These are phyloP conservation scores for Leccinellum rugosiceps DNA, from an alignment of 768 basidiomycete genomes.

Conservation along the genomic window DNA sequence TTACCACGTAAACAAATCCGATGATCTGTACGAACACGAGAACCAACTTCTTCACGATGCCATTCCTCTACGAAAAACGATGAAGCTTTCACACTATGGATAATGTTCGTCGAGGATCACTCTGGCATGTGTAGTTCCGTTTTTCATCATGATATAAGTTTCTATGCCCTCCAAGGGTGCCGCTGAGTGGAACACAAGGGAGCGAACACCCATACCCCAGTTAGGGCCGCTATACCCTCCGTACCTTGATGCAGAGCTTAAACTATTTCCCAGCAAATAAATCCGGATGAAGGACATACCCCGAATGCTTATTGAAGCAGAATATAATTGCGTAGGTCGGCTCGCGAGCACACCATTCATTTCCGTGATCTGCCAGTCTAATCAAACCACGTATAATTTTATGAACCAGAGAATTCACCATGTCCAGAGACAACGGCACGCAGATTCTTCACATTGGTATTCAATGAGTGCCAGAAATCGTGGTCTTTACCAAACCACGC, in stretches of 20 bases:
- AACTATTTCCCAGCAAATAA: neutral
- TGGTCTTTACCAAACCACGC: constrained; percentile 44
- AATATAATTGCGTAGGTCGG: constrained; percentile 59
- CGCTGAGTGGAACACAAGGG: constrained; percentile 53
- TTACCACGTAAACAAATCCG: constrained; percentile 15
- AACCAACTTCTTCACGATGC: neutral
- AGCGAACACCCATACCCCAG: constrained; percentile 68
- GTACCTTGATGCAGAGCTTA: constrained; percentile 41
- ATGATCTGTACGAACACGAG: constrained; percentile 7
- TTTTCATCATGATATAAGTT: constrained; percentile 65
- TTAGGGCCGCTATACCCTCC: constrained; percentile 50
- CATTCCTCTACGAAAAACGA: too few species aligned
- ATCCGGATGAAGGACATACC: constrained; percentile 36
- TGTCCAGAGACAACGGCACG: constrained; percentile 71
- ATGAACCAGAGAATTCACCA: constrained; percentile 37
- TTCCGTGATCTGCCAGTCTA: constrained; percentile 56
- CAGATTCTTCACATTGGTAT: constrained; percentile 57
- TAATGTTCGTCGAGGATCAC: constrained; percentile 48
- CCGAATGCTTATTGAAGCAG: constrained; percentile 76
- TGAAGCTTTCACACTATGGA: too few species aligned
- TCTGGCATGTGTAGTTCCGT: constrained; percentile 53
- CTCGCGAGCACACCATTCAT: constrained; percentile 77
- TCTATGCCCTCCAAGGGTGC: constrained; percentile 45
- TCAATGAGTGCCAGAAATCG: constrained; percentile 62
- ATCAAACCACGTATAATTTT: neutral